A percentile compares a stretch with the other conserved stretches of the same genome.
Evolutionary conservation across 1,284 basidiomycete species (phyloP).

Genomic region (Sanghuangporus sanghuang): DNA sequence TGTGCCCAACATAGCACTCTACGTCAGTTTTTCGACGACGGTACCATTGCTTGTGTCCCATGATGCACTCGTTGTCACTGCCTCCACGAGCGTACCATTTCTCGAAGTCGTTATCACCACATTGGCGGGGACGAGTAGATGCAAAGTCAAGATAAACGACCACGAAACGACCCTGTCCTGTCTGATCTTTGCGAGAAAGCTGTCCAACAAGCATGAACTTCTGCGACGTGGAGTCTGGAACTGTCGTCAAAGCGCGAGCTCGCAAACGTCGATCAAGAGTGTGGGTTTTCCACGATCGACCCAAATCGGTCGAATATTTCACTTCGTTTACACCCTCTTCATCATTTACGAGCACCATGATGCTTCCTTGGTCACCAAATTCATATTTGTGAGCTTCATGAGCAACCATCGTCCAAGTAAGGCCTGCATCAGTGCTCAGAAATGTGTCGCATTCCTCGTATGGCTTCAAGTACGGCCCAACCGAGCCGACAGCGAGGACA

Average conservation of each 20-base stretch:
- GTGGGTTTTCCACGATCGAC: constrained; percentile 73
- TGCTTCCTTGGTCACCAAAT: constrained; percentile 87
- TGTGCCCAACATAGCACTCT: constrained; percentile 89
- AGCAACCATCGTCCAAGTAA: constrained; percentile 79
- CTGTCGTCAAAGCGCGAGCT: constrained; percentile 74
- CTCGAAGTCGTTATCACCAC: constrained; percentile 75
- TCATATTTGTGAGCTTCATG: constrained; percentile 89
- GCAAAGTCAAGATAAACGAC: constrained; percentile 85
- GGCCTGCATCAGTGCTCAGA: constrained; percentile 84
- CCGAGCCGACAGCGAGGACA: constrained; percentile 91
- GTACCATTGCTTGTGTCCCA: constrained; percentile 99
- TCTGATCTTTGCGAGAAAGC: constrained; percentile 60
- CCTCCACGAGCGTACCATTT: constrained; percentile 78
- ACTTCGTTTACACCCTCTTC: constrained; percentile 76
- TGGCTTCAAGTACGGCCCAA: constrained; percentile 65
- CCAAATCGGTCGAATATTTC: constrained; percentile 83
- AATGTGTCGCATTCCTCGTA: constrained; percentile 95
- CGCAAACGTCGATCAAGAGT: constrained; percentile 70
- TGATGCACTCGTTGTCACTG: constrained; percentile 74
- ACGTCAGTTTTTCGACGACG: constrained; percentile 78
- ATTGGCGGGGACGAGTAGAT: constrained; percentile 64
- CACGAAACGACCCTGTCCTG: constrained; percentile 59
- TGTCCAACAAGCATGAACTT: constrained; percentile 86
- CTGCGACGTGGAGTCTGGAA: constrained; percentile 91
- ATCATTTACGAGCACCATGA: constrained; percentile 85